phyloP scores from a whole-genome alignment of 441 rosid species.

The Bruguiera hainesii region DNA sequence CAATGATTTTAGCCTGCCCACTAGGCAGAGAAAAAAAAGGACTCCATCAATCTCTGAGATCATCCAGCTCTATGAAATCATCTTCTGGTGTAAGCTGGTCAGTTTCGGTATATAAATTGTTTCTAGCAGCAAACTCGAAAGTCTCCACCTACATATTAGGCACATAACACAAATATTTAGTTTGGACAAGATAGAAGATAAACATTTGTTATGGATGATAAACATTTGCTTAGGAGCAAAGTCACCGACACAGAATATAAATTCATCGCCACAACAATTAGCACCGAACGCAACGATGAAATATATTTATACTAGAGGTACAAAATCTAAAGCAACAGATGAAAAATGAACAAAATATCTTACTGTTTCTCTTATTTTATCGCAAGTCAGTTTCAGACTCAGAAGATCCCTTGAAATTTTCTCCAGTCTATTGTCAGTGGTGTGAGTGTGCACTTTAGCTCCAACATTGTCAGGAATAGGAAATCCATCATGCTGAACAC shows the following conservation, averaged over 20 bases:
- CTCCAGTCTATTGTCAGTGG: conserved; percentile 4
- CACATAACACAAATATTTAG: conserved; percentile 4
- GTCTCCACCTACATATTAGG: conserved; percentile 32
- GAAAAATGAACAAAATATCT: no score
- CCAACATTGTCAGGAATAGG: conserved; percentile 24
- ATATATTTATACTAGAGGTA: no score
- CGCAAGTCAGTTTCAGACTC: no score
- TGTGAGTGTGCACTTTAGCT: conserved; percentile 16
- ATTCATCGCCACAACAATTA: no score
- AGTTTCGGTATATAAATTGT: conserved; percentile 17
- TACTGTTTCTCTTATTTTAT: no score
- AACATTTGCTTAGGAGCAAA: no score
- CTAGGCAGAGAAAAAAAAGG: not conserved
- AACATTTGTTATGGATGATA: no score
- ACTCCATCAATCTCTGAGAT: conserved; percentile 29
- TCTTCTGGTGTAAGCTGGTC: conserved; percentile 25
- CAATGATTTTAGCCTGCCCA: conserved; percentile 8
- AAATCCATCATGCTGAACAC: conserved; percentile 40
- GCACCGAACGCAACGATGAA: no score
- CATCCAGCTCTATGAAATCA: conserved; percentile 49
- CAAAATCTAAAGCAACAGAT: no score
- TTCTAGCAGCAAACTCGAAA: conserved; percentile 22
- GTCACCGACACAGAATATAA: no score
- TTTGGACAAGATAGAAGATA: not conserved
- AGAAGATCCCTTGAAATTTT: not conserved